Base-by-base conservation (phyloP, 495 filamentous ascomycete species). In the Pseudevernia furfuracea region DNA sequence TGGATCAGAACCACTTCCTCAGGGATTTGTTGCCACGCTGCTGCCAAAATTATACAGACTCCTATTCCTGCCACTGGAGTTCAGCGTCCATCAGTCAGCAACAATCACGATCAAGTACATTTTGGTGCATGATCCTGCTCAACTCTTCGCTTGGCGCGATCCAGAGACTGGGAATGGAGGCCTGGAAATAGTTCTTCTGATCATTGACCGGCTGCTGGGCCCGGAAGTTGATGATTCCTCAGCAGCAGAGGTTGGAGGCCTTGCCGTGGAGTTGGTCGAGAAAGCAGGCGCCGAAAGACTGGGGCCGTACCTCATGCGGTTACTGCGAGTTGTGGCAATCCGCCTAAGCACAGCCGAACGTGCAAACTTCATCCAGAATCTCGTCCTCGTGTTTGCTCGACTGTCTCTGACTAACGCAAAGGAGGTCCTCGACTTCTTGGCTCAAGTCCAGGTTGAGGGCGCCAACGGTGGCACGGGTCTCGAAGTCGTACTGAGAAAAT, bases 251-350 rank as follows among this genome's bases (percentile, higher is more conserved):
- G 92, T 98, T 34, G 94, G 94, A 64, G 90, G 92, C 36, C 82
- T 98, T 58, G 94, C 94, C 1, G 94, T 92, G 0, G 94, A 96
- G 72, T 77, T 97, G 64, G 95, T 98, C 10, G 95, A 97, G 75
- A 92, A 89, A 72, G 94, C 93, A 44, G 91, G 92, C 38, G 85
- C 87, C 32, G 92, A 96, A 68, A 82, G 88, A 55, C 85, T 98
- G 25, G 94, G 94, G 6, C 92, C 92, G 11, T 96, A 89, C 70
- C 81, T 98, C 11, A 84, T 87, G 21, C 90, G 96, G 74, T 85
- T 98, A n/a, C 83, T 98, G 9, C 84, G 85, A 66, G 92, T 92
- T 12, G 94, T 98, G 38, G 95, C 95, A n/a, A 82, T 85, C 34
- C 85, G 94, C 55, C 76, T 98, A 28, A 86, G 84, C 34, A 90